Evolutionary conservation across 805 yeast species (phyloP), one percentile per base, ranked within the genome.

Genomic region (Yarrowia sp.): DNA sequence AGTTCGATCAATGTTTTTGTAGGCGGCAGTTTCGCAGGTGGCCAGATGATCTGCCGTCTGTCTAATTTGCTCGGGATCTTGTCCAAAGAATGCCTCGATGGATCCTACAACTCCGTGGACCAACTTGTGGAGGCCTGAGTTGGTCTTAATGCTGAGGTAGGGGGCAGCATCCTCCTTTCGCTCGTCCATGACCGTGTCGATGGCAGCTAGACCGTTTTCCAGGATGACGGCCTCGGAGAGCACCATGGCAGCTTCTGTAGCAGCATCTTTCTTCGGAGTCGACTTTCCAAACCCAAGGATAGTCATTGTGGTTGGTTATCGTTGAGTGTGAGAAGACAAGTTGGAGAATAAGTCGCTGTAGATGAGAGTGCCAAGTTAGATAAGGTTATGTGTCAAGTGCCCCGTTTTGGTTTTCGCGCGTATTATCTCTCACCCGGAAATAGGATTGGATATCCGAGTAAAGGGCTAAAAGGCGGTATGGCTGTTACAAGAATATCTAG

Each of bases 171-270:
- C 38, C 40, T 58, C 63, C 51, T 58, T 58, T 58, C 51, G 63
- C 41, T 58, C 63, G 41, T 58, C 63, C 49, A 58, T 43, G 40
- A 58, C 63, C 51, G 24, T 41, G 41, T 58, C 63, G 36, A 58
- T 38, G 12, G 63, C 63, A 11, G 41, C 40, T 3, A 58, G 51
- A 33, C 51, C 51, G 41, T 41, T 58, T 21, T 58, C 63, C 6
- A 58, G 63, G 41, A 41, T 21, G n/a, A 41, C n/a, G 33, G 63
- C 63, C 51, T 58, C 63, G 7, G 49, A 43, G 41, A 58, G 63
- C 28, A 58, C 51, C 51, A 32, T 32, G 30, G 40, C 51, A 21
- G 21, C 17, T 40, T 58, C 63, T 32, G 49, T 24, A 17, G 38
- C 63, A 4, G 51, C 32, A 32, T 58, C 51, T 24, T 41, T 41